Percentiles rank a stretch among this genome's conserved stretches.
Conservation (phyloP, 2,329 filamentous ascomycete species). For the Fusarium stilboides region DNA sequence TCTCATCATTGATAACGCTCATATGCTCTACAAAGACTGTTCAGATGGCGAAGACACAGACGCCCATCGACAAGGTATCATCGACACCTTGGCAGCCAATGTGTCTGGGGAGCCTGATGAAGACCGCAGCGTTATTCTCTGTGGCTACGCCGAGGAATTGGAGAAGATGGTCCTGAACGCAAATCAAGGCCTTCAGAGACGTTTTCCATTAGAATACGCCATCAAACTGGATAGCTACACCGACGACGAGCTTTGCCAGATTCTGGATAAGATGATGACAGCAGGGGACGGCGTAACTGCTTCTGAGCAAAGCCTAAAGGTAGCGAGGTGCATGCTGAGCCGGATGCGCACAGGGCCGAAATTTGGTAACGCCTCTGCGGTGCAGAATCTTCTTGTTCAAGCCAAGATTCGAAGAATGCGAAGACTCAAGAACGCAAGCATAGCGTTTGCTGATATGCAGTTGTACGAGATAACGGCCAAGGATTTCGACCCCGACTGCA, state of each 20-base stretch:
- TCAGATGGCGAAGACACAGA: not conserved
- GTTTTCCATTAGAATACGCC: not conserved
- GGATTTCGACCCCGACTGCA: conserved; percentile 6
- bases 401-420: not conserved
- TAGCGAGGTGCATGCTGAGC: not conserved
- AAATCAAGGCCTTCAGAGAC: not conserved
- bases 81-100: conserved; percentile 2
- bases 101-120: not conserved
- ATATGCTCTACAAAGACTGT: not conserved
- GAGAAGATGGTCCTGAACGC: not conserved
- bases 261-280: conserved; percentile 1
- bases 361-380: conserved; percentile 7
- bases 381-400: not conserved
- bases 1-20: conserved; percentile 9
- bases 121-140: conserved; percentile 11
- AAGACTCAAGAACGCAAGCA: not conserved
- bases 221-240: not conserved
- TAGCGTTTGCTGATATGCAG: not conserved
- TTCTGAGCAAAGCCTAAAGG: not conserved
- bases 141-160: not conserved
- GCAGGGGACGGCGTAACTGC: not conserved
- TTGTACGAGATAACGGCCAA: not conserved
- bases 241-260: not conserved
- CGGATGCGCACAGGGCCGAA: not conserved
- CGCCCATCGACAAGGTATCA: not conserved